phyloP scores from a whole-genome alignment of 2,329 filamentous ascomycete genomes.

The Mycosphaerella arachidis region DNA sequence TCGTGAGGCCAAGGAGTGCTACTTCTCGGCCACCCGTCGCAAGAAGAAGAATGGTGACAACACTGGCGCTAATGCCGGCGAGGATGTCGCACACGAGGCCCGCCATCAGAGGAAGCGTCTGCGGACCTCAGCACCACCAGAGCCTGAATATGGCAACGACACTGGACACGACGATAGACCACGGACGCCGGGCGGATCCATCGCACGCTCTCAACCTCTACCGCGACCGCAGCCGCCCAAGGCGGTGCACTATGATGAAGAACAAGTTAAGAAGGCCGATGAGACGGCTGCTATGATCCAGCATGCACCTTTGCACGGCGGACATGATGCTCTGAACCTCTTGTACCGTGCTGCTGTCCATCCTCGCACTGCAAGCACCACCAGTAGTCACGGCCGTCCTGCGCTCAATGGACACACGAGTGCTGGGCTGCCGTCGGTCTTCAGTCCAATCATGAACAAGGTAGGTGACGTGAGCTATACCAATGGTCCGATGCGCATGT shows the following conservation, averaged over 20 bases:
- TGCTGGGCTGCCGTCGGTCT: slow-evolving; percentile 17
- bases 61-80: slow-evolving; percentile 39
- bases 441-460: slow-evolving; percentile 24
- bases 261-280: slow-evolving; percentile 56
- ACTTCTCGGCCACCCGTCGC: slow-evolving; percentile 88
- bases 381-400: slow-evolving; percentile 25
- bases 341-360: slow-evolving; percentile 74
- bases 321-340: slow-evolving; percentile 86
- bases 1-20: slow-evolving; percentile 93
- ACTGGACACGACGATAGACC: slow-evolving; percentile 52
- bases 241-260: slow-evolving; percentile 39
- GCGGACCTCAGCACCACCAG: slow-evolving; percentile 34
- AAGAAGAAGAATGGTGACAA: slow-evolving; percentile 70
- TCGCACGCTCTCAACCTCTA: slow-evolving; percentile 63
- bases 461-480: slow-evolving; percentile 17
- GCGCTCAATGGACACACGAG: slow-evolving; percentile 23
- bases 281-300: slow-evolving; percentile 57
- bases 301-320: slow-evolving; percentile 72
- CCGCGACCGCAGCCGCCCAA: slow-evolving; percentile 51
- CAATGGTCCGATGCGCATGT: slow-evolving; percentile 18
- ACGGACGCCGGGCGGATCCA: slow-evolving; percentile 61
- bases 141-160: slow-evolving; percentile 45
- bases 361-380: slow-evolving; percentile 42
- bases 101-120: slow-evolving; percentile 70
- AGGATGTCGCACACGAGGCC: slow-evolving; percentile 59